A percentile compares a stretch with the other conserved stretches of the same genome.
phyloP scores from a whole-genome alignment of 2,329 filamentous ascomycete species.

The Pseudocercospora cruenta region DNA sequence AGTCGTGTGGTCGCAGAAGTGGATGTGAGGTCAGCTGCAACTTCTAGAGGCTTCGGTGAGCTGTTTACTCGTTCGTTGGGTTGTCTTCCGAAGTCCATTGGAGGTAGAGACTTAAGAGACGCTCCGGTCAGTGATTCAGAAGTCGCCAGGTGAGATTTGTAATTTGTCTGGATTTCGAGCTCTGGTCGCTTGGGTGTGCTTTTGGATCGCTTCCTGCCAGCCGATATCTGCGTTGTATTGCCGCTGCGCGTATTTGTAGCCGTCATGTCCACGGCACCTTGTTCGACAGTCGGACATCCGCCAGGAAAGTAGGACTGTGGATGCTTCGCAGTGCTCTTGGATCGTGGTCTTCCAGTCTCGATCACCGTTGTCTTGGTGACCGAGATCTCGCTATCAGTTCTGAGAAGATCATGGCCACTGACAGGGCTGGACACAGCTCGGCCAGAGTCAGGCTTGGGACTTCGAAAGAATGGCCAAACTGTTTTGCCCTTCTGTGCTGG shows the following conservation, averaged over 20 bases:
- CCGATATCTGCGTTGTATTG: background rate
- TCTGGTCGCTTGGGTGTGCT: background rate
- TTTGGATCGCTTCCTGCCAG: background rate
- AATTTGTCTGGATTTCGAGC: background rate
- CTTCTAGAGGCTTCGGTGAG: background rate
- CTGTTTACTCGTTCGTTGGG: background rate
- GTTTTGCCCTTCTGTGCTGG: background rate
- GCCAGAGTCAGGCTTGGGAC: background rate
- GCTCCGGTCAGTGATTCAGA: background rate
- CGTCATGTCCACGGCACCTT: background rate
- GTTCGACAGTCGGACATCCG: background rate
- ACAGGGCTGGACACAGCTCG: background rate
- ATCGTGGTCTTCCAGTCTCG: background rate
- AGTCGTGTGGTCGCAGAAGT: background rate
- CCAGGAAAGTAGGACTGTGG: background rate
- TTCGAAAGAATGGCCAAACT: conserved; percentile 1
- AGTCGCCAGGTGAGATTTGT: background rate
- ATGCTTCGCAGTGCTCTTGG: background rate
- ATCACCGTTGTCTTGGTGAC: background rate
- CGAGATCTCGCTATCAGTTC: background rate
- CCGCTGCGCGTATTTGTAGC: background rate
- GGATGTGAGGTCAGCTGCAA: background rate
- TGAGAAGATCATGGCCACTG: background rate
- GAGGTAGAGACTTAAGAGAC: background rate
- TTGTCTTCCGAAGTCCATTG: conserved; percentile 1